Base-by-base conservation (phyloP, 2,329 filamentous ascomycete species). In the Fusarium tjaetaba region DNA sequence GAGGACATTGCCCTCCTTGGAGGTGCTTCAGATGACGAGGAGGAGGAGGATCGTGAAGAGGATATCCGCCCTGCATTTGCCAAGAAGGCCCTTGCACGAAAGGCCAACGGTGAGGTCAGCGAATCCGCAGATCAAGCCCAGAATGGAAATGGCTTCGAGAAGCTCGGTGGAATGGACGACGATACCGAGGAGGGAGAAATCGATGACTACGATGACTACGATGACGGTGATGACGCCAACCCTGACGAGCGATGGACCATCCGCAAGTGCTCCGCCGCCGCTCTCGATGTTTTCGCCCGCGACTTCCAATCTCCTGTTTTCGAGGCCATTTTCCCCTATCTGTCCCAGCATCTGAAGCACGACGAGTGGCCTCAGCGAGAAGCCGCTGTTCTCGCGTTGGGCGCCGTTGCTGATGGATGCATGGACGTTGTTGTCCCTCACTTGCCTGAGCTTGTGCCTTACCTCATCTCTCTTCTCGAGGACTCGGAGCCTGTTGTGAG, bases 201-300 rank as follows among this genome's bases (percentile, higher is more conserved):
- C 48, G 93, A 92, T 42, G 90, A 91, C n/a, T 86, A 88, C 48
- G 93, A 92, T 42, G 90, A 91, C n/a, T 86, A 88, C 52, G 88
- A 93, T 45, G 92, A 91, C 62, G 93, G 93, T 53, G 94, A 95
- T 52, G 94, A 94, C 71, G 89, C 88, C 56, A 94, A 95, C 76
- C 94, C 94, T 1, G 96, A 98, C 81, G 94, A 97, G 81, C 90
- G 91, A 77, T 99, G 96, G 96, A 98, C 96, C 61, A 86, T 99
- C 60, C 91, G 96, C 72, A 99, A 99, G 84, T 98, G 96, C 85
- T 98, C 96, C 42, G 96, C 96, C 13, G 96, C 96, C 18, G 95
- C 96, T 14, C 87, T 99, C 45, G 96, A 99, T 80, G 94, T 97
- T 18, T 95, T 99, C 77, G 95, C 96, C 24, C 93, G 92, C 59